Evolutionary conservation across 257 asterid species (phyloP).

Genomic region (Coffea eugenioides): DNA sequence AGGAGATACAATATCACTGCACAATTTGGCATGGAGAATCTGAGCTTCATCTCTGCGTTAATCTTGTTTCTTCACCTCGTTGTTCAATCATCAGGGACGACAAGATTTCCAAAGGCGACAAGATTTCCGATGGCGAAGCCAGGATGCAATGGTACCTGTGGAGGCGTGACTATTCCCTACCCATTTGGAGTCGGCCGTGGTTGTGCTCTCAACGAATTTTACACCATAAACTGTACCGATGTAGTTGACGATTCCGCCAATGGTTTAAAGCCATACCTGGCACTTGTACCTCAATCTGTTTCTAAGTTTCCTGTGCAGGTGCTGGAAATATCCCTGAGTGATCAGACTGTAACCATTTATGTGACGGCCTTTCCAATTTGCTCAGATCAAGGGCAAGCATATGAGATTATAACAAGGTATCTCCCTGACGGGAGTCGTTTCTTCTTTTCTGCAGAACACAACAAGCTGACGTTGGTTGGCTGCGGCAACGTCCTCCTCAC

Average conservation of each 20-base stretch:
- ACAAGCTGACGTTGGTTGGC: constrained; percentile 22
- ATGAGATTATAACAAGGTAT: too few species aligned
- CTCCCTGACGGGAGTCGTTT: constrained; percentile 16
- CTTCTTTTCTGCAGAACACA: constrained; percentile 6
- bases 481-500: constrained; percentile 27
- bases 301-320: background rate
- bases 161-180: constrained; percentile 9
- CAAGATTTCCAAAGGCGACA: background rate
- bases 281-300: background rate
- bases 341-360: constrained; percentile 15
- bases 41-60: background rate
- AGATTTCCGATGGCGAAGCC: constrained; percentile 6
- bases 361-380: background rate
- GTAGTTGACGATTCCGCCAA: too few species aligned
- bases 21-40: background rate
- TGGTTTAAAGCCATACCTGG: constrained; percentile 9
- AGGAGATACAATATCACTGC: background rate
- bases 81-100: background rate
- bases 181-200: constrained; percentile 28
- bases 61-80: background rate
- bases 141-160: constrained; percentile 11
- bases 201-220: constrained; percentile 22
- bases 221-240: constrained; percentile 6
- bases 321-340: background rate
- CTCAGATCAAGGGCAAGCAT: background rate